Evolutionary conservation across 306 rosid genomes (phyloP), one percentile per base, ranked within the genome.

Genomic region (Prunus padus): DNA sequence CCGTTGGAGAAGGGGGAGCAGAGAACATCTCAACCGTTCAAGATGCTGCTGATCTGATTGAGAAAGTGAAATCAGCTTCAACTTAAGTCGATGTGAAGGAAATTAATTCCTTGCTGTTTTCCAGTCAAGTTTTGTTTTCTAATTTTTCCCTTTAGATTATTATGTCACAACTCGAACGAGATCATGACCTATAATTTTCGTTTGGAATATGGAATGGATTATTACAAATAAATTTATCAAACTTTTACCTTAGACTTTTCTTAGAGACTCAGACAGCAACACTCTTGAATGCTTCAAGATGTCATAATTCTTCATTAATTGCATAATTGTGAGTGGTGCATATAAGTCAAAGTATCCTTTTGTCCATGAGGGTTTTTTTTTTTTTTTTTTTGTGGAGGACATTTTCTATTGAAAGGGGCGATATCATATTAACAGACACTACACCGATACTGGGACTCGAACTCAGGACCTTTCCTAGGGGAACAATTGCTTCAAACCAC

Each of bases 41-140:
- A 82, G 96, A 88, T 23, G 93, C 93, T 1, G 97, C 90, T 49
- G 85, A 89, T 84, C 86, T 87, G 15, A 83, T 87, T 25, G 90
- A 87, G 88, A 91, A 87, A 79, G 79, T 89, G 42, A 86, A 81
- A 81, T 73, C 77, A 51, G 61, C 79, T 18, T 63, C 85, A 37
- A 37, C 71, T 5, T 80, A 79, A 65, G 52, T 79, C 28, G 54
- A 51, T 5, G n/a, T 28, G n/a, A 70, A 37, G 70, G 37, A 47
- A 69, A 30, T 51, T 54, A 19, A 31, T 64, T 42, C 46, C 33
- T 50, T 11, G 15, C 42, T 37, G 42, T 37, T 37, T 12, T 49
- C 50, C 46, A 25, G 57, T 77, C 54, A 33, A 69, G 50, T 60
- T 77, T 46, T 59, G 61, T 49, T 45, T 59, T 67, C 44, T 15